A percentile compares a stretch with the other conserved stretches of the same genome.
Evolutionary conservation across 2,329 filamentous ascomycete genomes (phyloP).

Genomic region (Chaetomium globosum): DNA sequence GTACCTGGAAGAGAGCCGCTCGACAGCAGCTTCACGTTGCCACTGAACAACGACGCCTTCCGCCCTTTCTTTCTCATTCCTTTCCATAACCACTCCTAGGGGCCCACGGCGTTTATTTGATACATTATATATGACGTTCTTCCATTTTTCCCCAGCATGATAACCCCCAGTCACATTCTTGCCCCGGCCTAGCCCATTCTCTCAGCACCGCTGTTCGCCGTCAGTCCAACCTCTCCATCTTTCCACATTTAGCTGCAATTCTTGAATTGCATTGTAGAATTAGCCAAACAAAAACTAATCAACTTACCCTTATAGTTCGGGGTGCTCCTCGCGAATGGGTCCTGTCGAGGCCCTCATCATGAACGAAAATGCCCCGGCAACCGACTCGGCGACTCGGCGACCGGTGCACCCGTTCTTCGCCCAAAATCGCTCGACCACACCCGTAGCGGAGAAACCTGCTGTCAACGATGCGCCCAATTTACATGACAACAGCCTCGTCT

Average conservation of each 20-base stretch:
- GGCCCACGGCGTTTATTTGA: not conserved
- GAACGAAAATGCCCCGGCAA: slow-evolving; percentile 38
- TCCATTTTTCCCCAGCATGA: not conserved
- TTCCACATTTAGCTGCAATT: not conserved
- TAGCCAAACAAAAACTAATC: slow-evolving; percentile 1
- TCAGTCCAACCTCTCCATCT: not conserved
- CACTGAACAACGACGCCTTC: not conserved
- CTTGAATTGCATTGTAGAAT: not conserved
- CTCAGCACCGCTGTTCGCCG: slow-evolving; percentile 14
- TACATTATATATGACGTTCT: not conserved
- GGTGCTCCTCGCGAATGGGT: slow-evolving; percentile 45
- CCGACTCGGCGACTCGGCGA: slow-evolving; percentile 37
- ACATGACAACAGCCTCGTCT: not conserved
- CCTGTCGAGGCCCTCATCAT: slow-evolving; percentile 49
- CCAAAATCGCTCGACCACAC: slow-evolving; percentile 33
- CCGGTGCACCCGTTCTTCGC: slow-evolving; percentile 61
- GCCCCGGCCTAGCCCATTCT: slow-evolving; percentile 28
- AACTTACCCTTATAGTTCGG: slow-evolving; percentile 15
- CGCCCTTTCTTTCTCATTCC: not conserved
- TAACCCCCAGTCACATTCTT: slow-evolving; percentile 5
- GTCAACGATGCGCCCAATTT: slow-evolving; percentile 1
- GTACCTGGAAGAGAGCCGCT: not conserved
- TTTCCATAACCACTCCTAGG: not conserved
- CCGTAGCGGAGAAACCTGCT: slow-evolving; percentile 3
- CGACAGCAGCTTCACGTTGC: not conserved